Evolutionary conservation across 2,329 filamentous ascomycete species (phyloP).

Genomic region (Cercospora berteroae): DNA sequence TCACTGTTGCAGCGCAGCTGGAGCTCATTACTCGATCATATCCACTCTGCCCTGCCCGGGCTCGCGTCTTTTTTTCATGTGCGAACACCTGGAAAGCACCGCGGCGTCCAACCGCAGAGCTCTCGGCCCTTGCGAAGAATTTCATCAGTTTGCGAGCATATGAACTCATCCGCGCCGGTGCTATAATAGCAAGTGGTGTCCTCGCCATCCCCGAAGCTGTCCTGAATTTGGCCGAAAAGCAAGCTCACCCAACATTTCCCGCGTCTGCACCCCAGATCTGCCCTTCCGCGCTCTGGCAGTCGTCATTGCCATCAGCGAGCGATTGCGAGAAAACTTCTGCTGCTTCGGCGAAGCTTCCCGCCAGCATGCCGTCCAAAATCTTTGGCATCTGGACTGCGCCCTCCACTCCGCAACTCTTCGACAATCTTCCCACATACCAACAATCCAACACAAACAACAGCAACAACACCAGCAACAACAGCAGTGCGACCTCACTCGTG

Average conservation of each 20-base stretch:
- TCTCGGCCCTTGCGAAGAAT: background rate
- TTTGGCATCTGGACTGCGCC: slow-evolving; percentile 33
- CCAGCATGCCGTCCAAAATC: slow-evolving; percentile 35
- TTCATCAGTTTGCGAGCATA: background rate
- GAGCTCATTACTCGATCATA: slow-evolving; percentile 13
- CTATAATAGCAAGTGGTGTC: background rate
- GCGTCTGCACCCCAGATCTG: slow-evolving; percentile 8
- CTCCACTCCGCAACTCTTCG: slow-evolving; percentile 12
- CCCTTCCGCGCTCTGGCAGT: background rate
- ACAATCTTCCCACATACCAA: slow-evolving; percentile 16
- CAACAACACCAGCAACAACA: slow-evolving; percentile 16
- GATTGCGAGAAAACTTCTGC: slow-evolving; percentile 9
- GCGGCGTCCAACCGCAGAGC: background rate
- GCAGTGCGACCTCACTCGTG: slow-evolving; percentile 8
- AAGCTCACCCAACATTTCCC: slow-evolving; percentile 1
- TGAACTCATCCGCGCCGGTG: background rate
- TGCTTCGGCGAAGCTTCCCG: background rate
- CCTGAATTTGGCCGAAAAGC: background rate
- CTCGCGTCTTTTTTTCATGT: slow-evolving; percentile 4
- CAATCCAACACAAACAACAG: slow-evolving; percentile 12
- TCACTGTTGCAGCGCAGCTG: background rate
- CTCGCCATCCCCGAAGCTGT: background rate
- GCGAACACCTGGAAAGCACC: background rate
- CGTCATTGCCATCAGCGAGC: slow-evolving; percentile 10
- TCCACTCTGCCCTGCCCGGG: slow-evolving; percentile 1